Conservation (phyloP, 2,329 filamentous ascomycete genomes). For the Sporothrix pallida region DNA sequence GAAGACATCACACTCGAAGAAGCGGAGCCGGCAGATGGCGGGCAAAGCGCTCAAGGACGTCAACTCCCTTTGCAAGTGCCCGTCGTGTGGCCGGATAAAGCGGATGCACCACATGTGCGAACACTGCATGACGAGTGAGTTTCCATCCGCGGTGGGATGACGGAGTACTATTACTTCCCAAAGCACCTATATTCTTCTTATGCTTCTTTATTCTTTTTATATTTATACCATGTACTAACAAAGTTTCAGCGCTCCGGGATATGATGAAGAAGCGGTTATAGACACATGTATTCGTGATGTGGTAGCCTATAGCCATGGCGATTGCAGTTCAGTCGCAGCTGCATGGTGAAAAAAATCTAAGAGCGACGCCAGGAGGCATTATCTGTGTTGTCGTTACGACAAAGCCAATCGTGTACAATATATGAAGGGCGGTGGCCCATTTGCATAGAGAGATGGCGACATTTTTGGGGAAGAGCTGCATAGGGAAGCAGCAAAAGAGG, state of each 20-base stretch:
- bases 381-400: not conserved
- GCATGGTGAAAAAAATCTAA: not conserved
- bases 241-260: constrained; percentile 51
- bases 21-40: constrained; percentile 89
- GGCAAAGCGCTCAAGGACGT: constrained; percentile 95
- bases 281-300: not conserved
- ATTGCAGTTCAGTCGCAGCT: not conserved
- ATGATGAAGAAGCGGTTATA: constrained; percentile 44
- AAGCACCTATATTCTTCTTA: not conserved
- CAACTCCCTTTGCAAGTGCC: constrained; percentile 83
- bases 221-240: constrained; percentile 37
- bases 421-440: not conserved
- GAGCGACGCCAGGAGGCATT: not conserved
- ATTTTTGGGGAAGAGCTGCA: not conserved
- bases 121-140: constrained; percentile 60
- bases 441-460: not conserved
- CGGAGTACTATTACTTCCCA: not conserved
- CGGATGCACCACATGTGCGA: constrained; percentile 87
- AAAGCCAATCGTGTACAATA: constrained; percentile 18
- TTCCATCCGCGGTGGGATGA: not conserved
- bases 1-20: constrained; percentile 97
- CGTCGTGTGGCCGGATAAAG: constrained; percentile 86
- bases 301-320: not conserved
- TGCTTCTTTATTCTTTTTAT: not conserved
- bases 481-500: not conserved